Base-by-base conservation (phyloP, 2,329 filamentous ascomycete species). In the Colletotrichum simmondsii region DNA sequence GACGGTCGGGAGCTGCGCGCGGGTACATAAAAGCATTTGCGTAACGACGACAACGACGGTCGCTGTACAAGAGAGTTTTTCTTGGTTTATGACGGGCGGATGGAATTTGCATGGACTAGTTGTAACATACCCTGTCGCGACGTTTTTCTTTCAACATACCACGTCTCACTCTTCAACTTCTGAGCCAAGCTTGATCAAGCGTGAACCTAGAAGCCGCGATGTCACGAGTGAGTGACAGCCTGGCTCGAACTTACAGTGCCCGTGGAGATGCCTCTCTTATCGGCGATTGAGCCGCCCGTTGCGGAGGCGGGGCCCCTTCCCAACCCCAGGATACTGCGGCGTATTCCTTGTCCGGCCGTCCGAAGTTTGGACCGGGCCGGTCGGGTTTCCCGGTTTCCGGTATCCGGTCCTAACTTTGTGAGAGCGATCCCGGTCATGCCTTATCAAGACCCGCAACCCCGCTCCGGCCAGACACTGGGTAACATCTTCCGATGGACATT, bases 101-200 rank as follows among this genome's bases (percentile, higher is more conserved):
- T 57, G 71, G 49, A 73, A 71, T 71, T 52, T 65, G 66, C 67
- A 71, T 73, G 66, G 49, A 35, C 49, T 65, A 49, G 66, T 56
- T 73, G 66, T 73, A 73, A 73, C 71, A 73, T 73, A 73, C 71
- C 71, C 71, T 65, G 60, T 70, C 46, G 71, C 71, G 71, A 71
- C 56, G 22, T 61, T 65, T 72, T 70, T 16, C n/a, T 65, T 65
- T 57, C 46, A 70, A 65, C 71, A 73, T 57, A 65, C 54, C 71
- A 70, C 37, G 7, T 49, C 26, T 52, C 46, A 53, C 46, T 57
- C 16, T 30, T n/a, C 14, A 32, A 28, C 66, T 3, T 19, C n/a
- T 24, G 7, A 24, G 3, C 22, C 26, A 28, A 28, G 22, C 16
- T 56, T 14, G 53, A 26, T 24, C 26, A 5, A 14, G 24, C 53